Evolutionary conservation across 768 basidiomycete species (phyloP).

Genomic region (Cubamyces lactineus): DNA sequence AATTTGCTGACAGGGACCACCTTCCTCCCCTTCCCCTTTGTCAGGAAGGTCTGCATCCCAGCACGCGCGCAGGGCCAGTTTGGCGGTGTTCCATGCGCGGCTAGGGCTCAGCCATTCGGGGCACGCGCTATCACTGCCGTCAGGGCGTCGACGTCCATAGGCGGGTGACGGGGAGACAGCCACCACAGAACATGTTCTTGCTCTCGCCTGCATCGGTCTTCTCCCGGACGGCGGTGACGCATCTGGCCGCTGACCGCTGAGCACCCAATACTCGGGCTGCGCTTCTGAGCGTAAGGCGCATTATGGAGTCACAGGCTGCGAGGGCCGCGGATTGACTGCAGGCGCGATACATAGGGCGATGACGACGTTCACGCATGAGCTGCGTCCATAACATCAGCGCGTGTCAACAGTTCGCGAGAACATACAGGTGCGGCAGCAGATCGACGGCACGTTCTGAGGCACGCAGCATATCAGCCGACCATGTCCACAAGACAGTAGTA

Average conservation of each 20-base stretch:
- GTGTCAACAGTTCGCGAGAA: conserved; percentile 14
- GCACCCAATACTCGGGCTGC: no score
- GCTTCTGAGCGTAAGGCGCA: no score
- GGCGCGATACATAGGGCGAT: not conserved
- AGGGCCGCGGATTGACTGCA: no score
- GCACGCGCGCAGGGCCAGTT: no score
- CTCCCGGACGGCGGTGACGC: no score
- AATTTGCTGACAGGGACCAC: not conserved
- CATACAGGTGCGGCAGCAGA: conserved; percentile 10
- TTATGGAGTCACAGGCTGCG: no score
- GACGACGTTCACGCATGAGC: not conserved
- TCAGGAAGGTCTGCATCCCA: no score
- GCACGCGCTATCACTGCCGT: not conserved
- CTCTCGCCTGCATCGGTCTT: no score
- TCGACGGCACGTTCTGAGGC: not conserved
- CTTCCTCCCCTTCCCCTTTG: no score
- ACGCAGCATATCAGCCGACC: not conserved
- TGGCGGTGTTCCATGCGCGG: not conserved
- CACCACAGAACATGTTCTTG: no score
- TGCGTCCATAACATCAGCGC: conserved; percentile 15
- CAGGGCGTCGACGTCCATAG: not conserved
- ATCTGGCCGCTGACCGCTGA: no score
- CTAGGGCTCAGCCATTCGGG: not conserved
- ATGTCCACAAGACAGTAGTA: not conserved
- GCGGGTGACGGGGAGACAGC: not conserved